Conservation (phyloP, 352 stramenopile genomes). For the Phytophthora cajani region DNA sequence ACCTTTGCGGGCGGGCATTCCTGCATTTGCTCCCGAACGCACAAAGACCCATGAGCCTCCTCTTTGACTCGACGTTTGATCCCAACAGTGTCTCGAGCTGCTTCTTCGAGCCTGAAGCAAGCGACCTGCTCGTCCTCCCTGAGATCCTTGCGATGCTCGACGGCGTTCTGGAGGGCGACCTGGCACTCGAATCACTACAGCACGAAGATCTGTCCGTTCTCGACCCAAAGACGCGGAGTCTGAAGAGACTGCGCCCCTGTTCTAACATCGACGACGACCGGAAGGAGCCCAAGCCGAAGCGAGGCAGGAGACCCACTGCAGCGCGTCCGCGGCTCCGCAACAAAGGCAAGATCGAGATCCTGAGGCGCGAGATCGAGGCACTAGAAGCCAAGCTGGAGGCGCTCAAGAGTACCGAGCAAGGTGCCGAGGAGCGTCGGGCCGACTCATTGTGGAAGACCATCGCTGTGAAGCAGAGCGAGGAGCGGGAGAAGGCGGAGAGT, state of each 20-base stretch:
- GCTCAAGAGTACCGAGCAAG: constrained; percentile 5
- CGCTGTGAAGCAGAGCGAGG: constrained; percentile 25
- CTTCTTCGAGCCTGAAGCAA: constrained; percentile 10
- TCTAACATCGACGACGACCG: not conserved
- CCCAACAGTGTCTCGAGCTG: constrained; percentile 10
- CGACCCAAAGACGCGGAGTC: not conserved
- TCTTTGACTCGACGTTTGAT: constrained; percentile 6
- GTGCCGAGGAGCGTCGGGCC: not conserved
- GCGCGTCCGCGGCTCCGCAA: constrained; percentile 25
- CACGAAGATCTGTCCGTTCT: not conserved
- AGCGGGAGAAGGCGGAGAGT: constrained; percentile 23
- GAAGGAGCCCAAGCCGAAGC: constrained; percentile 5
- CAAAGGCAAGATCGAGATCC: constrained; percentile 34
- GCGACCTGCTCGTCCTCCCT: constrained; percentile 9
- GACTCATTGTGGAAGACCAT: constrained; percentile 24
- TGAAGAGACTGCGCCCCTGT: constrained; percentile 13
- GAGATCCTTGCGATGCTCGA: constrained; percentile 25
- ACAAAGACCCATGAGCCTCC: constrained; percentile 16
- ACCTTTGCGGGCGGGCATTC: constrained; percentile 10
- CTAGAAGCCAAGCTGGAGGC: constrained; percentile 19
- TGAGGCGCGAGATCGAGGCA: constrained; percentile 18
- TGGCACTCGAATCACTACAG: not conserved
- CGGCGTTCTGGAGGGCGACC: constrained; percentile 5
- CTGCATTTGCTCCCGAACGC: constrained; percentile 1
- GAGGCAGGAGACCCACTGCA: constrained; percentile 4